These are phyloP conservation scores for Juglanconis juglandina DNA, from an alignment of 2,329 filamentous ascomycete genomes.

Conservation along the genomic window DNA sequence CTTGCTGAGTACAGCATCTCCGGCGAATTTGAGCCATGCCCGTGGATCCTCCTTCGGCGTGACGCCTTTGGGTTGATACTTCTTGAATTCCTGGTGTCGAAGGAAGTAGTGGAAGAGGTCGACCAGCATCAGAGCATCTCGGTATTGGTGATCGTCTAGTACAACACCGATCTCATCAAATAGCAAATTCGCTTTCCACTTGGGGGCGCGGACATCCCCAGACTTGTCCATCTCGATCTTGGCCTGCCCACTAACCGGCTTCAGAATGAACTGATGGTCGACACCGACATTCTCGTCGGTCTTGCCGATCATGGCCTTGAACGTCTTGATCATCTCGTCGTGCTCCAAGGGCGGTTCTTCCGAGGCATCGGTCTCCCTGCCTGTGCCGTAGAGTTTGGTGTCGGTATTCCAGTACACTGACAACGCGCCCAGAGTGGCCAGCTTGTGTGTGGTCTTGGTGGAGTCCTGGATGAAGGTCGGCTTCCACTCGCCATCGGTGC, in stretches of 20 bases:
- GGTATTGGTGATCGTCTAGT: conserved; percentile 96
- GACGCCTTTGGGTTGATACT: conserved; percentile 76
- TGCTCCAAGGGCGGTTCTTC: conserved; percentile 64
- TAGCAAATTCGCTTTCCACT: conserved; percentile 83
- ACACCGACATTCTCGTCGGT: conserved; percentile 31
- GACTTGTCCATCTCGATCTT: conserved; percentile 95
- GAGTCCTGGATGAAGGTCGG: conserved; percentile 94
- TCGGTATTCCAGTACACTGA: conserved; percentile 99
- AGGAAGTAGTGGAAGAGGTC: conserved; percentile 99
- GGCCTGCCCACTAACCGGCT: conserved; percentile 90
- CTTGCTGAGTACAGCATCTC: conserved; percentile 81
- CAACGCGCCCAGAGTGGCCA: conserved; percentile 83
- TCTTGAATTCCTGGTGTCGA: conserved; percentile 95
- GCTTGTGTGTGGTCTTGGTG: conserved; percentile 80
- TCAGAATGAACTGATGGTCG: conserved; percentile 87
- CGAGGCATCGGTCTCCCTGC: conserved; percentile 64
- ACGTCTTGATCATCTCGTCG: conserved; percentile 70
- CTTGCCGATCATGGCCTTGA: conserved; percentile 76
- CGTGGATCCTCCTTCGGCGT: conserved; percentile 83
- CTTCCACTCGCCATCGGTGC: conserved; percentile 91
- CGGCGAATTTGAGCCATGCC: conserved; percentile 91
- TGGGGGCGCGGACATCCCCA: conserved; percentile 71
- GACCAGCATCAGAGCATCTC: conserved; percentile 95
- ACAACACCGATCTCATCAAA: conserved; percentile 98
- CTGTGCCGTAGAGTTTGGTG: conserved; percentile 75